Percentiles rank a stretch among this genome's conserved stretches.
Evolutionary conservation across 2,329 filamentous ascomycete species (phyloP).

Genomic region (Scedosporium aurantiacum): DNA sequence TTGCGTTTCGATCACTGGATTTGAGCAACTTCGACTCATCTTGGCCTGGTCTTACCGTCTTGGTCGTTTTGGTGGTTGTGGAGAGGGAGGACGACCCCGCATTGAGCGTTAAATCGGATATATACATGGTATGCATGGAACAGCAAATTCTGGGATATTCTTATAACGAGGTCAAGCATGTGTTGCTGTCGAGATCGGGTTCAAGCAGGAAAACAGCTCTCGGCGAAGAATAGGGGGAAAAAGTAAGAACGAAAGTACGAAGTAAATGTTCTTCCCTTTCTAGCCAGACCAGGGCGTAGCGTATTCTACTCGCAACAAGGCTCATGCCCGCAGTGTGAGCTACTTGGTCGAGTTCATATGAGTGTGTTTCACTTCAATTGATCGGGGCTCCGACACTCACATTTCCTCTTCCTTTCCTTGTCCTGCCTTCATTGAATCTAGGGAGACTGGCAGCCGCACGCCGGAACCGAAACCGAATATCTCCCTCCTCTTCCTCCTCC

Average conservation of each 20-base stretch:
- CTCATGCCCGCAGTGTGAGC: neutral
- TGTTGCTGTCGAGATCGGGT: neutral
- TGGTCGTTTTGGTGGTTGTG: neutral
- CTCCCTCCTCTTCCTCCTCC: neutral
- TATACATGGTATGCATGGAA: neutral
- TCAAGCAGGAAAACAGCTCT: neutral
- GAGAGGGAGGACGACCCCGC: neutral
- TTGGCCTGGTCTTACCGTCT: neutral
- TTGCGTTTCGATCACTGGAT: neutral
- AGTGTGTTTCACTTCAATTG: neutral
- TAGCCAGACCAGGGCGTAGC: neutral
- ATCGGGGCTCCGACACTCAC: neutral
- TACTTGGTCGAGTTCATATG: neutral
- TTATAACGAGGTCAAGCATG: neutral
- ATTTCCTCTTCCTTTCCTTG: neutral
- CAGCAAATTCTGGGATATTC: neutral
- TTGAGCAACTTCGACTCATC: neutral
- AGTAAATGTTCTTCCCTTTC: neutral
- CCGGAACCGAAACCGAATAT: too few species aligned
- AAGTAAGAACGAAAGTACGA: too few species aligned
- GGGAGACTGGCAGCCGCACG: too few species aligned
- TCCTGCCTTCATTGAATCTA: neutral
- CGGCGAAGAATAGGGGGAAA: neutral
- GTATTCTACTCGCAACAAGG: neutral
- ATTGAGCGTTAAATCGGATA: neutral